These are phyloP conservation scores for Huntiella decipiens DNA, from an alignment of 2,329 filamentous ascomycete species.

Conservation along the genomic window DNA sequence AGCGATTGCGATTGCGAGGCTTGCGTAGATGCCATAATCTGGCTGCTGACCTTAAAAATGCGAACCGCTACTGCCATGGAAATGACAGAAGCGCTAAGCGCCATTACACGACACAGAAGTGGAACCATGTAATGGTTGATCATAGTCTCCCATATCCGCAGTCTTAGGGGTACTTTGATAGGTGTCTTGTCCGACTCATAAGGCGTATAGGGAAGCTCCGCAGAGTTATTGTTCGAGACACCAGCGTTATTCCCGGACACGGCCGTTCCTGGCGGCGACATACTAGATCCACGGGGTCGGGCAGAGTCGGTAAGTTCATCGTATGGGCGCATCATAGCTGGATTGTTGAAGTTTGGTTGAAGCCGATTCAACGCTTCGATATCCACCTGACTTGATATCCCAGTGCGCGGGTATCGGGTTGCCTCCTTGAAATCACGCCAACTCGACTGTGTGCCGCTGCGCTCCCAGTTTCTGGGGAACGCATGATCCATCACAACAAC, in stretches of 20 bases:
- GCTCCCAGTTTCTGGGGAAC: slow-evolving; percentile 6
- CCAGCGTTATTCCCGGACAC: slow-evolving; percentile 13
- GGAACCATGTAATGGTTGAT: slow-evolving; percentile 74
- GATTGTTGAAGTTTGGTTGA: slow-evolving; percentile 28
- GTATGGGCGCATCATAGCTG: slow-evolving; percentile 16
- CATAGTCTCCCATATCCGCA: slow-evolving; percentile 47
- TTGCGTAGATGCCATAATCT: slow-evolving; percentile 16
- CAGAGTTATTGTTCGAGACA: slow-evolving; percentile 13
- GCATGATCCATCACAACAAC: slow-evolving; percentile 24
- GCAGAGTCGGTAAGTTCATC: slow-evolving; percentile 15
- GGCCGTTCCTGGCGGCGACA: neutral
- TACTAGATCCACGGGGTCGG: slow-evolving; percentile 5
- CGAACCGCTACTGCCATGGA: slow-evolving; percentile 61
- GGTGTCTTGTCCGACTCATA: slow-evolving; percentile 14
- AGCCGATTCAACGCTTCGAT: slow-evolving; percentile 26
- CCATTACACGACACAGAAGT: slow-evolving; percentile 60
- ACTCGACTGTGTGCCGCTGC: slow-evolving; percentile 15
- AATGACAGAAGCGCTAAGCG: slow-evolving; percentile 64
- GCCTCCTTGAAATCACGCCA: slow-evolving; percentile 37
- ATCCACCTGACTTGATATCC: slow-evolving; percentile 30
- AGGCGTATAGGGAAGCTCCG: slow-evolving; percentile 1
- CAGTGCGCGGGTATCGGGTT: slow-evolving; percentile 16
- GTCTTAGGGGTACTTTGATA: slow-evolving; percentile 21
- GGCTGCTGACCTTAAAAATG: slow-evolving; percentile 41
- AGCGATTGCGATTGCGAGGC: slow-evolving; percentile 57